Evolutionary conservation across 306 rosid species (phyloP).

Genomic region (Sesbania bispinosa): DNA sequence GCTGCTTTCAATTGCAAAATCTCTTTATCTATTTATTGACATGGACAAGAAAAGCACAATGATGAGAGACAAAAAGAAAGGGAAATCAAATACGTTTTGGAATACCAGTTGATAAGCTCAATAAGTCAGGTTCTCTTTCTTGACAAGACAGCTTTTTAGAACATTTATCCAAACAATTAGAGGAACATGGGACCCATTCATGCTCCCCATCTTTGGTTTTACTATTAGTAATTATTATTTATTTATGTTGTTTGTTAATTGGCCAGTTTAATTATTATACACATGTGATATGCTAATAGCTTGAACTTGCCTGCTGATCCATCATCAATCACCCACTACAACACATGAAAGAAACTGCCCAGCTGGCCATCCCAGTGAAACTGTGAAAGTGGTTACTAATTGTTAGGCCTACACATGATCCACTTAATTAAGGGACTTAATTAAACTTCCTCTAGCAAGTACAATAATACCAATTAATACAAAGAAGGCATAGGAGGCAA

Average conservation of each 20-base stretch:
- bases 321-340: background rate
- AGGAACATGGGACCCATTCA: slow-evolving; percentile 12
- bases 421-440: background rate
- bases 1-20: background rate
- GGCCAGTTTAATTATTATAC: background rate
- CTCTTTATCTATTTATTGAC: background rate
- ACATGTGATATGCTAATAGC: too few species aligned
- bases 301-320: too few species aligned
- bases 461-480: background rate
- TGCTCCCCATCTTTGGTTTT: background rate
- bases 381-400: too few species aligned
- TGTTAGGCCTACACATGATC: background rate
- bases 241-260: background rate
- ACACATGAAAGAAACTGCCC: background rate
- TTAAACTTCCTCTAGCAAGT: background rate
- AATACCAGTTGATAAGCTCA: slow-evolving; percentile 4
- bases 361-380: background rate
- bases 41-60: slow-evolving; percentile 17
- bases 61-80: slow-evolving; percentile 16
- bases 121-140: slow-evolving; percentile 22
- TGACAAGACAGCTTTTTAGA: slow-evolving; percentile 6
- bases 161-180: slow-evolving; percentile 12
- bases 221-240: background rate
- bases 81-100: background rate
- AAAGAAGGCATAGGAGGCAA: background rate